Percentiles rank a stretch among this genome's conserved stretches.
phyloP scores from a whole-genome alignment of 2,329 filamentous ascomycete genomes.

The Dendryphion nanum region DNA sequence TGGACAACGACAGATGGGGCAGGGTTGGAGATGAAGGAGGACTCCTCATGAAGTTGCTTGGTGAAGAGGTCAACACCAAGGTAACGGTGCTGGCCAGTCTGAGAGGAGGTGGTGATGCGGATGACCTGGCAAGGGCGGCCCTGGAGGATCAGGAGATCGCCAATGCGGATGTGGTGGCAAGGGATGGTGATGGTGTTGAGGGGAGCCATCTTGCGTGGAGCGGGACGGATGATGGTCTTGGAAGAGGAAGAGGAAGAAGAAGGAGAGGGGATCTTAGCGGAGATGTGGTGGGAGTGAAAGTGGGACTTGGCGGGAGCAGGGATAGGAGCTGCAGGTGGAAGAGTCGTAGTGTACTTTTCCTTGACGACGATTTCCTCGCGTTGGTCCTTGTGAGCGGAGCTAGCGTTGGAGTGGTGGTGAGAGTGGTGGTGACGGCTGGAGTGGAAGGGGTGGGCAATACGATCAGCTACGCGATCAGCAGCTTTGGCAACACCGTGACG shows the following conservation, averaged over 20 bases:
- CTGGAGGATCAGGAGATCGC: conserved; percentile 98
- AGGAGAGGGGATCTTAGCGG: conserved; percentile 6
- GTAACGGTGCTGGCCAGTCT: conserved; percentile 99
- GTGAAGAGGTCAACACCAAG: conserved; percentile 99
- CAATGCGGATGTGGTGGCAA: conserved; percentile 99
- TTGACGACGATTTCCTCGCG: conserved; percentile 50
- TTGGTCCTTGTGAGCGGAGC: conserved; percentile 19
- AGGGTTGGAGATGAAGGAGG: conserved; percentile 94
- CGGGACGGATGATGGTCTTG: conserved; percentile 16
- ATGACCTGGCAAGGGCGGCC: conserved; percentile 99
- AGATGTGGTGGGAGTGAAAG: too few species aligned
- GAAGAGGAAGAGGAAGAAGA: conserved; percentile 39
- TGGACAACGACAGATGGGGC: conserved; percentile 95
- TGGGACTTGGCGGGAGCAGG: conserved; percentile 30
- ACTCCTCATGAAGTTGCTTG: conserved; percentile 99
- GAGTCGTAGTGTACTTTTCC: conserved; percentile 41
- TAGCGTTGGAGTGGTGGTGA: conserved; percentile 35
- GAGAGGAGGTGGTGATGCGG: conserved; percentile 95
- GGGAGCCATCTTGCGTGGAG: conserved; percentile 48
- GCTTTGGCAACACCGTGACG: conserved; percentile 68
- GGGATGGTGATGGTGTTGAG: conserved; percentile 96
- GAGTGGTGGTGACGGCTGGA: conserved; percentile 52
- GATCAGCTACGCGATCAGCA: conserved; percentile 64
- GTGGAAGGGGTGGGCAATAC: conserved; percentile 63
- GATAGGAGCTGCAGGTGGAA: conserved; percentile 25